Conservation (phyloP, 1,139 yeast genomes). For the Suhomyces maxii region DNA sequence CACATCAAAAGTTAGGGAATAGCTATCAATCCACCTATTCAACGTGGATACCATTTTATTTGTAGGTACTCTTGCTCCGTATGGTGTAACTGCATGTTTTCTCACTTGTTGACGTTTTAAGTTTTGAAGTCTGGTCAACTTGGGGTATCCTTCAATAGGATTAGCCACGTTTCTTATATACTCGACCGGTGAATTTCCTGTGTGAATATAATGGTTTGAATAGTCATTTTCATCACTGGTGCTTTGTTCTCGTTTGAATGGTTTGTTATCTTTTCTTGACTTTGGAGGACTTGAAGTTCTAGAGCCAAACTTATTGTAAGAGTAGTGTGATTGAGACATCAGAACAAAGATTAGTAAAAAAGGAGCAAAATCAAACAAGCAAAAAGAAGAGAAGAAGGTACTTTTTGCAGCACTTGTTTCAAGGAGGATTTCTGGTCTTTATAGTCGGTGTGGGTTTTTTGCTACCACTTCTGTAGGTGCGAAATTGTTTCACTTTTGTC, state of each 20-base stretch:
- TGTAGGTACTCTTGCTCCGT: constrained; percentile 58
- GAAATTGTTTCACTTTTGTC: constrained; percentile 1
- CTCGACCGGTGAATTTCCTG: constrained; percentile 57
- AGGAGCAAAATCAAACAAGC: too few species aligned
- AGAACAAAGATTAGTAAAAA: too few species aligned
- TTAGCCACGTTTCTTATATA: constrained; percentile 64
- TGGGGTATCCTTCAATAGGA: constrained; percentile 84
- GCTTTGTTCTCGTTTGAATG: neutral
- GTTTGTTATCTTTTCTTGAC: neutral
- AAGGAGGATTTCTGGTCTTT: too few species aligned
- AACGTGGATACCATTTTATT: constrained; percentile 57
- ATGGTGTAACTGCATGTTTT: constrained; percentile 59
- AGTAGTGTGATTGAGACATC: constrained; percentile 1
- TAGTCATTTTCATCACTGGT: constrained; percentile 53
- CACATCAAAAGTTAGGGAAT: constrained; percentile 73
- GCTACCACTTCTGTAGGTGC: neutral
- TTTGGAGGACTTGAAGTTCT: neutral
- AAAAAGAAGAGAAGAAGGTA: too few species aligned
- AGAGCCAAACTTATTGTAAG: constrained; percentile 14
- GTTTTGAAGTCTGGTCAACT: constrained; percentile 63
- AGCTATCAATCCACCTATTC: constrained; percentile 57
- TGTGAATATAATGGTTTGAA: constrained; percentile 64
- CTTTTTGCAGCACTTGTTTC: too few species aligned
- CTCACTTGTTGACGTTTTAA: constrained; percentile 54
- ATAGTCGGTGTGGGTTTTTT: too few species aligned